Percentiles rank a stretch among this genome's conserved stretches.
These are phyloP conservation scores for Fomitopsis serialis DNA, from an alignment of 768 basidiomycete species.

Conservation along the genomic window DNA sequence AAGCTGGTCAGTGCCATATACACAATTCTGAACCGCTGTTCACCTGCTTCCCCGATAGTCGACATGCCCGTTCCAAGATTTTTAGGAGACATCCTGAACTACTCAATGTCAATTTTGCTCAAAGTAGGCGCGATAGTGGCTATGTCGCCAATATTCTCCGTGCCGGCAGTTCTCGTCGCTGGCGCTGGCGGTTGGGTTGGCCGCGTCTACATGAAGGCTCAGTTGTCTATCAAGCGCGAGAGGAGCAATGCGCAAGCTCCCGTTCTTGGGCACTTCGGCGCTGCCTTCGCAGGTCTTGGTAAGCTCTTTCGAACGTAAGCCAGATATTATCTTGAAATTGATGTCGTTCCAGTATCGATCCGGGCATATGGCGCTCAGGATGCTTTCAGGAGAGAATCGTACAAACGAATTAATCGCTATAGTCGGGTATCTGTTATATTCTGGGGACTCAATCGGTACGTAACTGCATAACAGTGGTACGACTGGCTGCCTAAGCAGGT, in stretches of 20 bases:
- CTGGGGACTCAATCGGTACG: slow-evolving; percentile 39
- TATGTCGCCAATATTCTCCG: slow-evolving; percentile 35
- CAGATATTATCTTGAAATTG: slow-evolving; percentile 37
- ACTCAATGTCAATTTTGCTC: slow-evolving; percentile 28
- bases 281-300: slow-evolving; percentile 49
- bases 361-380: slow-evolving; percentile 53
- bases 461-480: no score
- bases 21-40: background rate
- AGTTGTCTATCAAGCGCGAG: slow-evolving; percentile 53
- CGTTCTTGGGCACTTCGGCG: slow-evolving; percentile 47
- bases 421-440: slow-evolving; percentile 34
- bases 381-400: slow-evolving; percentile 36
- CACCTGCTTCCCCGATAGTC: slow-evolving; percentile 17
- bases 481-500: no score
- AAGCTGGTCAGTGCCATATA: slow-evolving; percentile 19
- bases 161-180: slow-evolving; percentile 33
- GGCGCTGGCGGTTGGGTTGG: slow-evolving; percentile 38
- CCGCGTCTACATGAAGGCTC: slow-evolving; percentile 51
- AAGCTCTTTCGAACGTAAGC: slow-evolving; percentile 1
- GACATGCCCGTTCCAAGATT: slow-evolving; percentile 27
- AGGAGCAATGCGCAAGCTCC: slow-evolving; percentile 49
- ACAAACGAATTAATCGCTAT: slow-evolving; percentile 43
- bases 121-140: slow-evolving; percentile 32
- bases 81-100: slow-evolving; percentile 23
- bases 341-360: slow-evolving; percentile 40